phyloP scores from a whole-genome alignment of 768 basidiomycete genomes.

The Cystobasidium onofrii region DNA sequence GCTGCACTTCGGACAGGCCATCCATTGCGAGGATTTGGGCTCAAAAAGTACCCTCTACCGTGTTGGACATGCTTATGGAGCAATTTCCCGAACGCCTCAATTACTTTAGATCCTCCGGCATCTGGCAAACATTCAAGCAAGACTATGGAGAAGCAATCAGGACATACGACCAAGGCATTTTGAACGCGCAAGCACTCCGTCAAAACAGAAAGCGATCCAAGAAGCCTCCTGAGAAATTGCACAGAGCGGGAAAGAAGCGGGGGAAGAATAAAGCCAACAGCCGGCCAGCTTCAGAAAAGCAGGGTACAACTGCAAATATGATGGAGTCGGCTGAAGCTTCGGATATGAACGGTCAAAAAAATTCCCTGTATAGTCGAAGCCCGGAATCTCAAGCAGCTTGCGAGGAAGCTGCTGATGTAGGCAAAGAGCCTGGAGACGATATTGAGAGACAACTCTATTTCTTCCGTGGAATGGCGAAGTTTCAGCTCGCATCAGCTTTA shows the following conservation, averaged over 20 bases:
- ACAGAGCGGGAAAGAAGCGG: slow-evolving; percentile 53
- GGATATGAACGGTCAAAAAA: neutral
- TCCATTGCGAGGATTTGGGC: slow-evolving; percentile 61
- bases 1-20: neutral
- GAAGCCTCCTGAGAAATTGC: slow-evolving; percentile 47
- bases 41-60: slow-evolving; percentile 68
- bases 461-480: slow-evolving; percentile 69
- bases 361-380: neutral
- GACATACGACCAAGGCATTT: slow-evolving; percentile 72
- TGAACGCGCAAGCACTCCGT: slow-evolving; percentile 64
- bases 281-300: neutral
- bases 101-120: slow-evolving; percentile 79
- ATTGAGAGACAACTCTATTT: slow-evolving; percentile 78
- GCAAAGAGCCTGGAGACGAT: slow-evolving; percentile 65
- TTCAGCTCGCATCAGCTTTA: slow-evolving; percentile 66
- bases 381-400: slow-evolving; percentile 20
- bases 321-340: neutral
- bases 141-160: slow-evolving; percentile 65
- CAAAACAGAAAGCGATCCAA: slow-evolving; percentile 52
- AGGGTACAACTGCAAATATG: neutral
- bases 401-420: slow-evolving; percentile 35
- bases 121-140: slow-evolving; percentile 80
- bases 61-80: slow-evolving; percentile 70
- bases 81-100: slow-evolving; percentile 67
- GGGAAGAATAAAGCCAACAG: slow-evolving; percentile 41